Evolutionary conservation across 495 filamentous ascomycete genomes (phyloP).

Genomic region (Aspergillus heteromorphus): DNA sequence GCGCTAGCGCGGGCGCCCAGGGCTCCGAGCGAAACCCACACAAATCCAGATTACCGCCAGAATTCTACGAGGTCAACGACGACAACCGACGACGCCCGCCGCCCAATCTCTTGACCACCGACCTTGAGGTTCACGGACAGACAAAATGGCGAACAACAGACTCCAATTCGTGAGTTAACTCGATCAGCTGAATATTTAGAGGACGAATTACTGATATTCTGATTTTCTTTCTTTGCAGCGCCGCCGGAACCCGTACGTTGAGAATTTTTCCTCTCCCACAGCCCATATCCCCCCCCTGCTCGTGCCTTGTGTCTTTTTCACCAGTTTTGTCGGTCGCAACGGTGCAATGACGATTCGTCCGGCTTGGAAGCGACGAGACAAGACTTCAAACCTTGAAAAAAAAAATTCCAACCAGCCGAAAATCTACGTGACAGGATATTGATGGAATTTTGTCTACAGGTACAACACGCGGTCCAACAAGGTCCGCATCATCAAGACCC

Average conservation of each 20-base stretch:
- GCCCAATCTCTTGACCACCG: slow-evolving; percentile 37
- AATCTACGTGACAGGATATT: slow-evolving; percentile 25
- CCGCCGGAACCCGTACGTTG: slow-evolving; percentile 85
- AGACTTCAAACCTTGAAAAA: neutral
- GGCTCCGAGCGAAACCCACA: slow-evolving; percentile 44
- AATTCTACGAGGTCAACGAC: slow-evolving; percentile 48
- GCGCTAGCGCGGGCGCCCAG: slow-evolving; percentile 40
- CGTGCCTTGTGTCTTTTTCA: neutral
- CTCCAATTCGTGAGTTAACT: slow-evolving; percentile 62
- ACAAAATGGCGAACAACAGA: slow-evolving; percentile 65
- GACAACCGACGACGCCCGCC: slow-evolving; percentile 54
- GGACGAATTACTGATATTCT: slow-evolving; percentile 20
- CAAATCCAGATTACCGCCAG: slow-evolving; percentile 38
- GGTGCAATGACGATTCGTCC: slow-evolving; percentile 5
- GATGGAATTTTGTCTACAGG: slow-evolving; percentile 42
- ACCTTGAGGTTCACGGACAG: slow-evolving; percentile 42
- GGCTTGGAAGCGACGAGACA: slow-evolving; percentile 6
- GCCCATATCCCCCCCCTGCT: slow-evolving; percentile 2
- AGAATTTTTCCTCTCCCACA: slow-evolving; percentile 21
- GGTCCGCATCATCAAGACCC: slow-evolving; percentile 92
- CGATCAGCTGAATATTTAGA: neutral
- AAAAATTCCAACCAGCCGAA: neutral
- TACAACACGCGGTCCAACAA: slow-evolving; percentile 98
- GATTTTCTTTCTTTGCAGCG: slow-evolving; percentile 44
- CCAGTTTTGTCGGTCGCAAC: slow-evolving; percentile 7